Conservation (phyloP, 2,329 filamentous ascomycete species). For the Diaporthe citri region DNA sequence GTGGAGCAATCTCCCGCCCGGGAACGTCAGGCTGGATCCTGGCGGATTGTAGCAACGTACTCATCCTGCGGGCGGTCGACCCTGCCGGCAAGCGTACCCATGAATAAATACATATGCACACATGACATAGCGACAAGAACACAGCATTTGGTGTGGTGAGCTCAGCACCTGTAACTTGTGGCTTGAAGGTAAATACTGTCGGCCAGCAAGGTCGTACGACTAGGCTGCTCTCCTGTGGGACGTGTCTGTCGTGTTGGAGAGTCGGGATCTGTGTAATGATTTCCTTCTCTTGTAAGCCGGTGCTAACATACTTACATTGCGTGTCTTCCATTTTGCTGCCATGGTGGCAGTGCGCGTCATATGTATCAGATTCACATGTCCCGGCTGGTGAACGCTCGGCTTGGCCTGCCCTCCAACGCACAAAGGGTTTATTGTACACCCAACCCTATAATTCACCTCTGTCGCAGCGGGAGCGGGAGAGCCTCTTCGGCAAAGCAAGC, state of each 20-base stretch:
- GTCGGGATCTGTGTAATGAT: background rate
- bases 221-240: background rate
- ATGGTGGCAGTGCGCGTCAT: background rate
- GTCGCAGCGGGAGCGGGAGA: background rate
- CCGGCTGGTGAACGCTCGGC: background rate
- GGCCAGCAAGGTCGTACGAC: background rate
- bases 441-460: background rate
- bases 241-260: background rate
- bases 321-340: background rate
- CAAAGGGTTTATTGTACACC: background rate
- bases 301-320: background rate
- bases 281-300: background rate
- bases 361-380: background rate
- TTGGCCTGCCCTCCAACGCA: background rate
- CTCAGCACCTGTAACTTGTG: background rate
- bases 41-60: background rate
- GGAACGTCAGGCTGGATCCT: slow-evolving; percentile 2
- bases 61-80: background rate
- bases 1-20: slow-evolving; percentile 13
- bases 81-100: slow-evolving; percentile 15
- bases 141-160: background rate
- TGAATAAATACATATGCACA: background rate
- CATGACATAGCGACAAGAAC: background rate
- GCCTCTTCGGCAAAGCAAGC: slow-evolving; percentile 3
- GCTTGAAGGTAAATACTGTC: background rate